Evolutionary conservation across 441 rosid species (phyloP).

Genomic region (Pelargonium cotyledonis): DNA sequence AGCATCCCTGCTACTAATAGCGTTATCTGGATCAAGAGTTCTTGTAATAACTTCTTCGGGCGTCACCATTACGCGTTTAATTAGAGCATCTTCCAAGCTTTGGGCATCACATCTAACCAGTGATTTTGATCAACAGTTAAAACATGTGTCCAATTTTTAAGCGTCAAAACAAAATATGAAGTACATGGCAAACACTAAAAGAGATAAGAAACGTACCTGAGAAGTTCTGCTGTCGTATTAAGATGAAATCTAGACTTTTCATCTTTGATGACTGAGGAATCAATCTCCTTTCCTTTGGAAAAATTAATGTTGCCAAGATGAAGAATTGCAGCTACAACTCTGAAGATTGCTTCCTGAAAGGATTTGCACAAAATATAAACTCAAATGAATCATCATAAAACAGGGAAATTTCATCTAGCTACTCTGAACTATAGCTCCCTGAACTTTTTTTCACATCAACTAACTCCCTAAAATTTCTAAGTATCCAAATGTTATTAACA

Average conservation of each 20-base stretch:
- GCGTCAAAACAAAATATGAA: constrained; percentile 13
- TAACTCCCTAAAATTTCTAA: too few species aligned
- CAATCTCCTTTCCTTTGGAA: constrained; percentile 82
- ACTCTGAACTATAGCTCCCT: too few species aligned
- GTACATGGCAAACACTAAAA: constrained; percentile 2
- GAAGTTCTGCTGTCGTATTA: constrained; percentile 73
- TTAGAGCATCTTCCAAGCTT: constrained; percentile 92
- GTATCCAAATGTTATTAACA: too few species aligned
- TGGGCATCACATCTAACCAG: constrained; percentile 71
- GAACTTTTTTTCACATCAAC: too few species aligned
- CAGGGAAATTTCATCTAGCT: too few species aligned
- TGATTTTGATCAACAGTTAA: constrained; percentile 13
- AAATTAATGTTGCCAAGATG: constrained; percentile 95
- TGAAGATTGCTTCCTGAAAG: constrained; percentile 85
- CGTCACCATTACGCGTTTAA: constrained; percentile 98
- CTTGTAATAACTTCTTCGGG: constrained; percentile 99
- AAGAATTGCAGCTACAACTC: constrained; percentile 94
- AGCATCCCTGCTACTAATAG: constrained; percentile 90
- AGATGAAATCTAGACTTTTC: constrained; percentile 88
- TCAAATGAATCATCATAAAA: constrained; percentile 20
- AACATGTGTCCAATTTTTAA: background rate
- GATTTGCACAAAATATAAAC: constrained; percentile 3
- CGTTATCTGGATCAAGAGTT: constrained; percentile 88
- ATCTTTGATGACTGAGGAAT: constrained; percentile 93
- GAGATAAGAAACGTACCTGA: constrained; percentile 41